Evolutionary conservation across 2,329 filamentous ascomycete species (phyloP), one percentile per base, ranked within the genome.

Genomic region (Lachnellula hyalina): DNA sequence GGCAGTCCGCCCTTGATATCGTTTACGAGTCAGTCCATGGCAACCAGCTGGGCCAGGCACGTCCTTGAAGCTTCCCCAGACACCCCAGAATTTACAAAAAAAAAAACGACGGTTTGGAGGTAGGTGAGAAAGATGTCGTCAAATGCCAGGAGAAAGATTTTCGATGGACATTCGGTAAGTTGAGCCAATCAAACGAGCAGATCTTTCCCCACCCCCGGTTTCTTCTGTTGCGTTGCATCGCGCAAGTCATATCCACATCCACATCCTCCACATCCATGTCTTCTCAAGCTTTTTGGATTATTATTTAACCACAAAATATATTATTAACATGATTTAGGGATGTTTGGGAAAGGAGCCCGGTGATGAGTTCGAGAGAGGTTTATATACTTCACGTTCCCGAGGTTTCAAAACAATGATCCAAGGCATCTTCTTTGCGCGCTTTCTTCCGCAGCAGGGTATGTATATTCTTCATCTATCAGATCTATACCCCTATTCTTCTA

Each of bases 361-460:
- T 44, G 11, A 9, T 17, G 41, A 25, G 41, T 12, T 44, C 2
- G 19, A 3, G n/a, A 44, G 21, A 19, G 19, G 19, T 14, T 5
- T 21, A 12, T 17, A 50, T 41, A 42, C 41, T 23, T 15, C 9
- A 12, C 23, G n/a, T 32, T 21, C 28, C n/a, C 8, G 14, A 36
- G 35, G 23, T 34, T 25, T 49, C 36, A 19, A 25, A 49, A 71
- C 64, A 64, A 85, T 86, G 81, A 87, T 88, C 52, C 81, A 85
- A 67, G 84, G 82, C 62, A 87, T 88, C 55, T 87, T 87, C 65
- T 87, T 86, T 68, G 84, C 85, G 48, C 77, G 84, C 47, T 88
- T 88, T 71, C 79, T 87, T 59, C 81, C 83, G 15, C 75, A 84
- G 64, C 77, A 85, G 76, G 84, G 84, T 83, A 69, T 61, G 63